Conservation (phyloP, 441 rosid species). For the Euphorbia corollata region DNA sequence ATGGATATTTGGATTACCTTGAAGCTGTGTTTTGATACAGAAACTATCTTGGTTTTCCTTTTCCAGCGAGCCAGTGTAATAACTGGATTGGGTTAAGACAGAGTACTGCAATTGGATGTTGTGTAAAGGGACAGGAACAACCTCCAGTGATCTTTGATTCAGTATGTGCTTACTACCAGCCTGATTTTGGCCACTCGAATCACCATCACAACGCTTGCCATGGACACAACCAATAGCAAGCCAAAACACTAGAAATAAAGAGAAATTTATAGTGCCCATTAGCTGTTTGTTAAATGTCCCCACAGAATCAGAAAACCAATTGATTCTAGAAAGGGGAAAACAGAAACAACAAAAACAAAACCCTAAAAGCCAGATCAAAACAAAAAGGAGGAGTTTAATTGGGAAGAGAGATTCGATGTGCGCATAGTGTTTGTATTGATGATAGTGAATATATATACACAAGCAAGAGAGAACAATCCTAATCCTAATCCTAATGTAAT, state of each 20-base stretch:
- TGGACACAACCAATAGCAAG: conserved; percentile 72
- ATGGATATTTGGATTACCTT: conserved; percentile 81
- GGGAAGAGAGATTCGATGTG: conserved; percentile 28
- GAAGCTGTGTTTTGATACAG: conserved; percentile 62
- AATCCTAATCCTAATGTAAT: too few relatives aligned
- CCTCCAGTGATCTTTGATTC: conserved; percentile 49
- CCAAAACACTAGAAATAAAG: conserved; percentile 9
- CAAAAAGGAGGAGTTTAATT: too few relatives aligned
- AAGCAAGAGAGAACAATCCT: too few relatives aligned
- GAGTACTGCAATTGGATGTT: conserved; percentile 67
- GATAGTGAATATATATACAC: too few relatives aligned
- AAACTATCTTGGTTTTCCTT: conserved; percentile 84
- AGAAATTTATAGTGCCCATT: conserved; percentile 7
- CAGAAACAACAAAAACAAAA: conserved; percentile 5
- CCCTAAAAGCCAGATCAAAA: conserved; percentile 16
- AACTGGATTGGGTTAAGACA: conserved; percentile 67
- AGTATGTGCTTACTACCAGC: conserved; percentile 35
- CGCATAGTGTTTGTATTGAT: too few relatives aligned
- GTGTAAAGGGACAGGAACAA: conserved; percentile 57
- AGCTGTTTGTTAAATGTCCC: conserved; percentile 24
- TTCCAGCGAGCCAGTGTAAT: conserved; percentile 71
- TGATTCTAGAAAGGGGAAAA: not conserved
- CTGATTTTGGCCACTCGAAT: conserved; percentile 32
- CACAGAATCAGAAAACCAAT: conserved; percentile 14
- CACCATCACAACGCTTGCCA: conserved; percentile 67